Conservation (phyloP, 768 basidiomycete genomes). For the Heimioporus sp. region DNA sequence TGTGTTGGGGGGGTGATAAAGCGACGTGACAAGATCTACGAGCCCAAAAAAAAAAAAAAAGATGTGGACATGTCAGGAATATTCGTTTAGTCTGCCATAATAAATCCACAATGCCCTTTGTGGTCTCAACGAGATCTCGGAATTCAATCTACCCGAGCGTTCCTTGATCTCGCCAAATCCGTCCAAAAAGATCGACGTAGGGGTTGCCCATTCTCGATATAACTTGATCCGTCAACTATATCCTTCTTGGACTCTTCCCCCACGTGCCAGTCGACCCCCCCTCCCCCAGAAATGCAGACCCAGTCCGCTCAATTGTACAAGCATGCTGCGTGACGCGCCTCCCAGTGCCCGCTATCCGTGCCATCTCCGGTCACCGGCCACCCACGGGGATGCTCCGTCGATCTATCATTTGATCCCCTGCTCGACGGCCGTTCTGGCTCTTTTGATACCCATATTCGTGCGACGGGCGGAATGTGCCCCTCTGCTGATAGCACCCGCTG, state of each 20-base stretch:
- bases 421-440: neutral
- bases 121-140: conserved; percentile 27
- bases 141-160: conserved; percentile 9
- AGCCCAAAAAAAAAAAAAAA: too few relatives aligned
- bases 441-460: conserved; percentile 47
- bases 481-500: conserved; percentile 66
- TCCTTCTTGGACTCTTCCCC: conserved; percentile 22
- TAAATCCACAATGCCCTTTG: conserved; percentile 1
- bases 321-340: conserved; percentile 51
- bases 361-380: conserved; percentile 11
- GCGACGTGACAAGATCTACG: too few relatives aligned
- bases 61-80: neutral
- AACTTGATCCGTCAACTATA: conserved; percentile 5
- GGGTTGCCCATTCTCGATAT: neutral
- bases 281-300: neutral
- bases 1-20: neutral
- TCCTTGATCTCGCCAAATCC: conserved; percentile 11
- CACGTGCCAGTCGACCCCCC: conserved; percentile 1
- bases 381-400: neutral
- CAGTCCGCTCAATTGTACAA: conserved; percentile 19
- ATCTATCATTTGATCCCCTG: too few relatives aligned
- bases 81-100: neutral
- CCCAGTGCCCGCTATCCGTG: conserved; percentile 39
- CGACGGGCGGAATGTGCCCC: conserved; percentile 71
- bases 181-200: conserved; percentile 11